Evolutionary conservation across 106 monocot genomes (phyloP), one percentile per base, ranked within the genome.

Genomic region (Ottelia alismoides): DNA sequence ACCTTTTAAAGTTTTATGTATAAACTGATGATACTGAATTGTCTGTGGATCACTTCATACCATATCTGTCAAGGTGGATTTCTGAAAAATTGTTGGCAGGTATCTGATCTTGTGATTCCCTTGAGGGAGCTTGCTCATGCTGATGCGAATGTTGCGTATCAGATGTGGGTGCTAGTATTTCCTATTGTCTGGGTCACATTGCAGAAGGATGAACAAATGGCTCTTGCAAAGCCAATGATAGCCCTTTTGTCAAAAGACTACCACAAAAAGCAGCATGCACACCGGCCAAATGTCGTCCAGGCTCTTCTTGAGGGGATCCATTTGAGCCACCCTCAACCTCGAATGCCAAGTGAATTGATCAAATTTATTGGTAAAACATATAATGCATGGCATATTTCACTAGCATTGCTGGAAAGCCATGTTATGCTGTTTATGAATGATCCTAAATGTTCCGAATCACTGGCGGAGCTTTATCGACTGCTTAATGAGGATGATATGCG

Each of bases 401-500:
- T 98, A 27, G 82, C 82, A 59, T 50, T 98, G 43, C 72, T 98
- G 43, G 98, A 98, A 64, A 90, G 79, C 62, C 98, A 98, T 82
- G 88, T 88, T 31, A 82, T 90, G 98, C 55, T 89, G 68, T 85
- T 86, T 51, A 79, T 71, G 69, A 98, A 90, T 73, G 98, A 98
- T 16, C 58, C 85, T n/a, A 98, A 98, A 78, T 90, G 85, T 68
- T 85, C 82, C 14, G 98, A 98, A 57, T 98, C 98, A 47, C 79
- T 98, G 53, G 98, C 90, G 52, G 98, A 98, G 57, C 76, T 98
- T 28, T 98, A 98, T 49, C 64, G 98, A 23, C 66, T 90, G 52
- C 82, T 98, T 47, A 89, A 98, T 65, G 98, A 98, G 73, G 98
- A 90, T 53, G 98, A 98, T 66, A 90, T 98, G 90, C 79, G 98